A percentile compares a stretch with the other conserved stretches of the same genome.
phyloP scores from a whole-genome alignment of 768 basidiomycete species.

The Lentinula raphanica region DNA sequence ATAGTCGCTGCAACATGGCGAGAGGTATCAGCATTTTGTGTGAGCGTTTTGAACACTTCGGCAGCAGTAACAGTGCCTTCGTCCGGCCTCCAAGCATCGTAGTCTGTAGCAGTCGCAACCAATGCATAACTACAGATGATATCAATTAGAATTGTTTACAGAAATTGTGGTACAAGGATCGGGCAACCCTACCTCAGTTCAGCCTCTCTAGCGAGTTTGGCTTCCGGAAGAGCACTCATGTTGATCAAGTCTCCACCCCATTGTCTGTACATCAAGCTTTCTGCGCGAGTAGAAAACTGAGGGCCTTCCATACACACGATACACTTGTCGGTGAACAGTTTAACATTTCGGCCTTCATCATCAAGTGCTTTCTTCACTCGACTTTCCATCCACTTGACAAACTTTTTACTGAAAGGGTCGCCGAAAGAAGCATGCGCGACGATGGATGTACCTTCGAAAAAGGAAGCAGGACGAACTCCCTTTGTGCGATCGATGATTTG shows the following conservation, averaged over 20 bases:
- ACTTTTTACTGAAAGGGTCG: conserved; percentile 73
- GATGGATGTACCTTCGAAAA: conserved; percentile 76
- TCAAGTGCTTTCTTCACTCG: conserved; percentile 61
- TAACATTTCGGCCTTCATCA: conserved; percentile 50
- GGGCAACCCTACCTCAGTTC: conserved; percentile 69
- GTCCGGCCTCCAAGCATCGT: conserved; percentile 88
- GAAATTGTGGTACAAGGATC: not conserved
- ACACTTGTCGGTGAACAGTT: conserved; percentile 76
- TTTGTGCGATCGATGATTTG: conserved; percentile 98
- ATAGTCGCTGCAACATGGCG: conserved; percentile 68
- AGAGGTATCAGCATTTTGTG: conserved; percentile 81
- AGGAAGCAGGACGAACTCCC: conserved; percentile 81
- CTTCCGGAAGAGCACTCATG: conserved; percentile 95
- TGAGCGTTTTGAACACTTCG: conserved; percentile 86
- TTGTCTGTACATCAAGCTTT: conserved; percentile 87
- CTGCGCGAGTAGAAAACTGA: conserved; percentile 97
- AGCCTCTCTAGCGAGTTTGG: conserved; percentile 94
- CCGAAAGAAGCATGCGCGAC: conserved; percentile 95
- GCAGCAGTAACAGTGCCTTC: conserved; percentile 82
- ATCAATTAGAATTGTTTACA: not conserved
- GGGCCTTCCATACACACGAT: conserved; percentile 97
- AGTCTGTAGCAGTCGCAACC: conserved; percentile 88
- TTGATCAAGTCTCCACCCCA: conserved; percentile 96
- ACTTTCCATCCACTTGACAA: conserved; percentile 61
- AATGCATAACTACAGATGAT: conserved; percentile 86